Evolutionary conservation across 306 rosid species (phyloP), one percentile per base, ranked within the genome.

Genomic region (Gleditsia sinensis): DNA sequence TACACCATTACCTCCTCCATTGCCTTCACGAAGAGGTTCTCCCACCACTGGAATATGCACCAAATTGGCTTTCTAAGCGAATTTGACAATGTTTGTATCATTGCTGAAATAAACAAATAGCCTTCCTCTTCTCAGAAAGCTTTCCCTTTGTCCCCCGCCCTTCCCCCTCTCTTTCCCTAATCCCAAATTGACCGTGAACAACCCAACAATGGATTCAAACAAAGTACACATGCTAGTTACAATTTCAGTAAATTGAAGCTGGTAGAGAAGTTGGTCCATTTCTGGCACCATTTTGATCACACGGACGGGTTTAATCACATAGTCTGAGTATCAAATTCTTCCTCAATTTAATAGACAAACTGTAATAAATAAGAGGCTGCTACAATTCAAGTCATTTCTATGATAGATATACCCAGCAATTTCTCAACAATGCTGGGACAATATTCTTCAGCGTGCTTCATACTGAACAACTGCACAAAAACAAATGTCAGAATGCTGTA

Each of bases 381-480:
- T 4, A 42, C 23, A 2, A 25, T 70, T 48, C 43, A 37, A 21
- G 5, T 55, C 61, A 42, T 30, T 19, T 40, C 19, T 12, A 68
- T 73, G 3, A 17, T 57, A n/a, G 58, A 36, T 8, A 23, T n/a
- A n/a, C n/a, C 10, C 21, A 27, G 71, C 23, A 54, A 48, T 46
- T 23, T 30, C 54, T 37, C 20, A 43, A 50, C 69, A 42, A 54
- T 16, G 50, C 32, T 3, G 13, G 24, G 9, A 30, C 67, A 60
- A 32, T 36, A 57, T 59, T 58, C 76, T 72, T 82, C 69, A 77
- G 17, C 82, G 85, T 19, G 85, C 82, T 64, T 82, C 85, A 32
- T 82, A 82, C 72, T 82, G 85, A 57, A 82, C 85, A 77, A 82
- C 85, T 82, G 82, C 85, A 67, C 21, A 58, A 54, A 77, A 43